A percentile compares a stretch with the other conserved stretches of the same genome.
Conservation (phyloP, 192 early-diverging fungal genomes). For the Mortierella claussenii region DNA sequence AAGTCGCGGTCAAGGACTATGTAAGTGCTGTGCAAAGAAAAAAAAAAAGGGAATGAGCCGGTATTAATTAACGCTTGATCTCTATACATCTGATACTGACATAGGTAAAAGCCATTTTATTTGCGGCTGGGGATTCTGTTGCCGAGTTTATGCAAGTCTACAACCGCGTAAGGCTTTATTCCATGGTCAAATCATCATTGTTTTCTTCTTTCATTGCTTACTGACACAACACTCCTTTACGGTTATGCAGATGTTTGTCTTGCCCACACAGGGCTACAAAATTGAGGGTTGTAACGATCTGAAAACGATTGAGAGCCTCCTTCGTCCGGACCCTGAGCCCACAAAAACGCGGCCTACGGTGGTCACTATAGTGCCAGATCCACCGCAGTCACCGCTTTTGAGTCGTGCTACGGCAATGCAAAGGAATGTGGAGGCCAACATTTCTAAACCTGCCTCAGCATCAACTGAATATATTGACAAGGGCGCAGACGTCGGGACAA, state of each 20-base stretch:
- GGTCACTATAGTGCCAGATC: neutral
- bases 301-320: conserved; percentile 23
- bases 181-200: neutral
- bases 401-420: conserved; percentile 3
- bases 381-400: conserved; percentile 16
- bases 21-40: too few species aligned
- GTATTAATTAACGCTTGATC: too few species aligned
- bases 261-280: conserved; percentile 24
- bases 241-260: conserved; percentile 24
- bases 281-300: conserved; percentile 45
- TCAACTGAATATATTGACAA: neutral
- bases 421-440: neutral
- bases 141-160: conserved; percentile 27
- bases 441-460: neutral
- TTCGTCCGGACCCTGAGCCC: neutral
- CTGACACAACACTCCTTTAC: neutral
- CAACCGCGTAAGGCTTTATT: conserved; percentile 27
- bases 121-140: conserved; percentile 13
- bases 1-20: conserved; percentile 12
- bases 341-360: neutral
- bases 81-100: too few species aligned
- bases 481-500: neutral
- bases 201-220: neutral
- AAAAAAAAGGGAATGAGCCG: too few species aligned
- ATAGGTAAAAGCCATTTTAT: conserved; percentile 15